Conservation (phyloP, 2,329 filamentous ascomycete genomes). For the Talaromyces sp. region DNA sequence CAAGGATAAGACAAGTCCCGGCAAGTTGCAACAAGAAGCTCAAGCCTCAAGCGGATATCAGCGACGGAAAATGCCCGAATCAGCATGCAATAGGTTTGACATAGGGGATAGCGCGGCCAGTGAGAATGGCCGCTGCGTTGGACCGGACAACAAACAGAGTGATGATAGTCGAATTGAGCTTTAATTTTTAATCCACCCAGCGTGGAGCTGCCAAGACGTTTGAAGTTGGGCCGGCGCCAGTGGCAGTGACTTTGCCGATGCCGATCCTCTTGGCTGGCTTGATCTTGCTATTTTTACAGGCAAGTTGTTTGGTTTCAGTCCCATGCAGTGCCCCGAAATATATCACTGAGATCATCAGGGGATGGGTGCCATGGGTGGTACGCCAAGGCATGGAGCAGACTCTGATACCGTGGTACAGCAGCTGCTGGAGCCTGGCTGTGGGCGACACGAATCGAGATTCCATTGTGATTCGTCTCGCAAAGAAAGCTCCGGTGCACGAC, state of each 20-base stretch:
- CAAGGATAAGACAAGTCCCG: background rate
- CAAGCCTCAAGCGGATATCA: background rate
- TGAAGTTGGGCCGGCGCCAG: background rate
- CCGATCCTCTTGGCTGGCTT: background rate
- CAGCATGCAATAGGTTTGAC: background rate
- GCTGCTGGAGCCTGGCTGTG: background rate
- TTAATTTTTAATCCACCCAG: background rate
- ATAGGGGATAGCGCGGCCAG: background rate
- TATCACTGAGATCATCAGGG: background rate
- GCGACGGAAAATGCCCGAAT: background rate
- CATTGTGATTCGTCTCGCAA: background rate
- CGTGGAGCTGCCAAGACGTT: background rate
- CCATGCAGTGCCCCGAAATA: background rate
- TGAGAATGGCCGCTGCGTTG: background rate
- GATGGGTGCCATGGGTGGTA: background rate
- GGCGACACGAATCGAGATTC: background rate
- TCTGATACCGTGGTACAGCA: background rate
- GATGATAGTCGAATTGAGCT: background rate
- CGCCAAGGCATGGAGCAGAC: background rate
- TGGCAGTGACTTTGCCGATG: background rate
- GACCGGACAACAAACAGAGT: background rate
- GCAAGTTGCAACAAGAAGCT: background rate
- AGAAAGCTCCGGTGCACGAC: background rate
- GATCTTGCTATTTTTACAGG: background rate
- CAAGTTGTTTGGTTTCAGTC: background rate